Conservation (phyloP, 2,329 filamentous ascomycete species). For the Aspergillus sp. region DNA sequence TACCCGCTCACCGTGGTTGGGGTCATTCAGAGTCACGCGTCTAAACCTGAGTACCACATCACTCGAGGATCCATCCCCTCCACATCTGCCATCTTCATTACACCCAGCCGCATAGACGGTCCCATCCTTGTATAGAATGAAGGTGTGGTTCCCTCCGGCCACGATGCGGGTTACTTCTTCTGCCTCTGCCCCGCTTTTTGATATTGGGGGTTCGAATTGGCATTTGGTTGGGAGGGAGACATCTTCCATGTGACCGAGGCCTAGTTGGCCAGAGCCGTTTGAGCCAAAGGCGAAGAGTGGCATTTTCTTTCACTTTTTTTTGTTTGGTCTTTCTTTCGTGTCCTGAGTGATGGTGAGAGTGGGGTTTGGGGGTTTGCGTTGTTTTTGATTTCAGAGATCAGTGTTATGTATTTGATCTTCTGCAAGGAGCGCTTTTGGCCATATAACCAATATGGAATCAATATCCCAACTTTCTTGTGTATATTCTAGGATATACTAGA, state of each 20-base stretch:
- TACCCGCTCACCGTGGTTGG: background rate
- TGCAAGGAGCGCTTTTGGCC: too few relatives aligned
- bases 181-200: slow-evolving; percentile 33
- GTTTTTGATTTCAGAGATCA: too few relatives aligned
- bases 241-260: slow-evolving; percentile 66
- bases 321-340: background rate
- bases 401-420: too few relatives aligned
- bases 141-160: slow-evolving; percentile 82
- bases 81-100: slow-evolving; percentile 45
- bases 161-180: slow-evolving; percentile 34
- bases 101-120: slow-evolving; percentile 64
- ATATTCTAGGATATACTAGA: too few relatives aligned
- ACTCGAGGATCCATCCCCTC: slow-evolving; percentile 5
- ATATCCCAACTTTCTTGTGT: too few relatives aligned
- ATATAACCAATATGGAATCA: too few relatives aligned
- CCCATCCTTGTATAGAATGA: slow-evolving; percentile 61
- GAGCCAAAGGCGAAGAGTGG: slow-evolving; percentile 66
- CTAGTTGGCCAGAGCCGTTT: slow-evolving; percentile 71
- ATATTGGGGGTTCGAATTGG: slow-evolving; percentile 45
- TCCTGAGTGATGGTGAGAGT: too few relatives aligned
- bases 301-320: too few relatives aligned
- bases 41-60: slow-evolving; percentile 18
- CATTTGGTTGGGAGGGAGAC: slow-evolving; percentile 62
- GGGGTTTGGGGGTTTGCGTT: too few relatives aligned
- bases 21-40: slow-evolving; percentile 18